Evolutionary conservation across 495 filamentous ascomycete genomes (phyloP).

Genomic region (Astrothelium subdiscretum): DNA sequence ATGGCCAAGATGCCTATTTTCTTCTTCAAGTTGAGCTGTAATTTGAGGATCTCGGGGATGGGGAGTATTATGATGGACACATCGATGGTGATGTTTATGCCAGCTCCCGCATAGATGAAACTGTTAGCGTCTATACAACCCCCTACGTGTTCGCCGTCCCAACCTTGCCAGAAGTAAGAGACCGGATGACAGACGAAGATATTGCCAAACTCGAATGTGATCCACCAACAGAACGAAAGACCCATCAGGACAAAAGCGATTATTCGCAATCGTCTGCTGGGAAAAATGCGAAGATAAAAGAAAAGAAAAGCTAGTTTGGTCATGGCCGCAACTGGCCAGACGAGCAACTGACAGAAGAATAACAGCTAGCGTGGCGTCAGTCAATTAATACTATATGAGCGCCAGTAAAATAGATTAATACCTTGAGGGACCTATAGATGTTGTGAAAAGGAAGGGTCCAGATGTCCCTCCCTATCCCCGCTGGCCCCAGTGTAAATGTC

Average conservation of each 20-base stretch:
- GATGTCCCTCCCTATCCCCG: background rate
- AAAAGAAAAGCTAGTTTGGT: background rate
- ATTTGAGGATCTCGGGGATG: background rate
- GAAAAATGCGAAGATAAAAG: background rate
- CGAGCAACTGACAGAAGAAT: background rate
- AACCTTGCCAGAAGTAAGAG: background rate
- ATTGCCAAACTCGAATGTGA: background rate
- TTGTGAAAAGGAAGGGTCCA: background rate
- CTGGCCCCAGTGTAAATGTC: background rate
- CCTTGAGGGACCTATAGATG: background rate
- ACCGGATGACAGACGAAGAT: background rate
- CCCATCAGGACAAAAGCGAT: background rate
- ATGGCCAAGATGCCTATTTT: background rate
- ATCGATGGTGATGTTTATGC: background rate
- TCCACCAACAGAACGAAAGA: background rate
- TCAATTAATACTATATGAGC: background rate
- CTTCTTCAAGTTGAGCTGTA: background rate
- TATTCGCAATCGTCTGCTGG: background rate
- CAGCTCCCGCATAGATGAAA: background rate
- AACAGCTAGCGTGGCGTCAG: background rate
- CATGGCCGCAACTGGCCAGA: background rate
- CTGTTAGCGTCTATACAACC: background rate
- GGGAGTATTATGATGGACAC: background rate
- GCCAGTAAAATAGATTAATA: background rate
- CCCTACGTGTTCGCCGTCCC: background rate